Evolutionary conservation across 1,139 yeast species (phyloP), one percentile per base, ranked within the genome.

Genomic region (Candida tunisiensis): DNA sequence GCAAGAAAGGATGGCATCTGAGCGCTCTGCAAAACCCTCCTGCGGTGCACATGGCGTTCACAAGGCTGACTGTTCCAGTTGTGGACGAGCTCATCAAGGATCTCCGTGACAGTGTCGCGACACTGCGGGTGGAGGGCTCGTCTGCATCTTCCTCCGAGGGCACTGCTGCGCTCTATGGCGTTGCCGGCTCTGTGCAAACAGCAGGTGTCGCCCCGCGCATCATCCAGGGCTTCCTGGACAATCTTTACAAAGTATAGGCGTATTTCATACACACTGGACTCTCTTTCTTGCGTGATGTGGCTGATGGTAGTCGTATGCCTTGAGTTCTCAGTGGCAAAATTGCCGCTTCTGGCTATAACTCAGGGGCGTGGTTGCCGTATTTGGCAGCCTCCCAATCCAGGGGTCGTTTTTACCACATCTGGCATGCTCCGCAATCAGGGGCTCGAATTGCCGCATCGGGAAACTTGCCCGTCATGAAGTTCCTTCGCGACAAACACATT

Each of bases 111-210:
- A 49, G 65, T 10, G 69, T 77, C 2, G 40, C 44, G 13, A 66
- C 60, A 24, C 45, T 69, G 24, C n/a, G n/a, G n/a, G 51, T 53
- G 3, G 31, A 30, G 3, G 48, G 45, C 22, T 51, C 42, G 16
- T 41, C 55, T 3, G 45, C 42, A 3, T 34, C 40, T 10, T 38
- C 35, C 2, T 41, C 49, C 2, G 49, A 57, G 11, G 61, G 63
- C 19, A 80, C 93, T 3, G 88, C 93, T 13, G 93, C 91, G 1
- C 48, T 88, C 29, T 88, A 88, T 45, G 96, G 98, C 38, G 92
- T 85, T 26, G 96, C 96, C 1, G 95, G 94, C 5, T 78, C 88
- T 43, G 69, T 88, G 19, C 59, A 67, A 33, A 80, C 95, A 0
- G 65, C 72, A 0, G 91, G 93, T 2, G 72, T 88, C n/a, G 94